Percentiles rank a stretch among this genome's conserved stretches.
Conservation (phyloP, 2,329 filamentous ascomycete genomes). For the Aaosphaeria arxii region DNA sequence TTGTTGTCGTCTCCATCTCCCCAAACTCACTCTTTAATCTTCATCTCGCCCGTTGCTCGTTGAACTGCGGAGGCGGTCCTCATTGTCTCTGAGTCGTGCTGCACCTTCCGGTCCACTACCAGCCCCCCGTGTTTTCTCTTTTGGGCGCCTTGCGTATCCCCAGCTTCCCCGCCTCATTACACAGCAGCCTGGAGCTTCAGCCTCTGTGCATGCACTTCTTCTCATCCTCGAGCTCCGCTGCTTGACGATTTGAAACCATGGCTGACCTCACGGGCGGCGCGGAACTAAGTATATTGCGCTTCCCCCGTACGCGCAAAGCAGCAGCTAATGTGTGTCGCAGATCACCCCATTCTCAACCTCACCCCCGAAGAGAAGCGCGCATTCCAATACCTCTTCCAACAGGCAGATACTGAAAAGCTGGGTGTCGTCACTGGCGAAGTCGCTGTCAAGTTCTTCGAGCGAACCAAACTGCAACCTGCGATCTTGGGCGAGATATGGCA, state of each 20-base stretch:
- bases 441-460: slow-evolving; percentile 96
- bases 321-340: slow-evolving; percentile 2
- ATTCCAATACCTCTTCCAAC: slow-evolving; percentile 89
- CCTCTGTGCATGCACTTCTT: slow-evolving; percentile 25
- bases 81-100: no score
- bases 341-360: slow-evolving; percentile 71
- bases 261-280: slow-evolving; percentile 31
- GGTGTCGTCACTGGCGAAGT: slow-evolving; percentile 95
- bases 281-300: slow-evolving; percentile 31
- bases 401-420: slow-evolving; percentile 86
- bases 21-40: no score
- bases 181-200: slow-evolving; percentile 28
- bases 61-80: no score
- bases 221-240: slow-evolving; percentile 16
- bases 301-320: not conserved
- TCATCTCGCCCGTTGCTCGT: no score
- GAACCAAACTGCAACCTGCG: slow-evolving; percentile 82
- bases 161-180: slow-evolving; percentile 27
- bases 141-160: slow-evolving; percentile 8
- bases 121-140: slow-evolving; percentile 19
- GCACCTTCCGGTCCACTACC: slow-evolving; percentile 5
- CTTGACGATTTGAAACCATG: slow-evolving; percentile 27
- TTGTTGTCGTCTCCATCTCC: not conserved
- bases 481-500: slow-evolving; percentile 97
- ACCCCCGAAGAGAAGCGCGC: slow-evolving; percentile 88